These are phyloP conservation scores for Hypoxylon trugodes DNA, from an alignment of 495 filamentous ascomycete species.

Conservation along the genomic window DNA sequence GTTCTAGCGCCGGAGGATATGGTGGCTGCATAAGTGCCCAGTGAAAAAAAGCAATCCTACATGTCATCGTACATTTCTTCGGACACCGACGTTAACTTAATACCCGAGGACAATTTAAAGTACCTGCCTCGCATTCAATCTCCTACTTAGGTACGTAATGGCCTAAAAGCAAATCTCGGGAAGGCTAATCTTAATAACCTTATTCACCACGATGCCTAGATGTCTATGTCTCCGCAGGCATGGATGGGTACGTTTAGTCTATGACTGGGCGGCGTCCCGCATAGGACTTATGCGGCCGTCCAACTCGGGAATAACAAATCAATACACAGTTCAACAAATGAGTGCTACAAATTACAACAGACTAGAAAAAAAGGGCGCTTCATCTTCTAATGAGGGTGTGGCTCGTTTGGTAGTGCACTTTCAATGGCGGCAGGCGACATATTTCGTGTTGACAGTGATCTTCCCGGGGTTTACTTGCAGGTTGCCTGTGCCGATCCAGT, in stretches of 20 bases:
- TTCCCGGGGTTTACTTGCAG: too few species aligned
- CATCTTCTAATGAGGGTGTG: too few species aligned
- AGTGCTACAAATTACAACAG: conserved; percentile 1
- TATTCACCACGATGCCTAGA: conserved; percentile 3
- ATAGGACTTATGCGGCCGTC: conserved; percentile 20
- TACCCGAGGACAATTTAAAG: background rate
- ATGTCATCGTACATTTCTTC: conserved; percentile 10
- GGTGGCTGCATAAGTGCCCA: conserved; percentile 8
- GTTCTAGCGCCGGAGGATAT: conserved; percentile 3
- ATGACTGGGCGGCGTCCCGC: conserved; percentile 27
- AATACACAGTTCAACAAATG: conserved; percentile 7
- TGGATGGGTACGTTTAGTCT: too few species aligned
- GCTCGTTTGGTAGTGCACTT: too few species aligned
- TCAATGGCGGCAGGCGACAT: too few species aligned
- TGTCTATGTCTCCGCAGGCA: background rate
- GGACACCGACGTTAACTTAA: conserved; percentile 1
- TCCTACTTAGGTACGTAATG: background rate
- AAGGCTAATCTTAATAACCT: conserved; percentile 10
- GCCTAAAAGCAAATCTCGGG: background rate
- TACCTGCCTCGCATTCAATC: too few species aligned
- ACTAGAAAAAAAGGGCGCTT: too few species aligned
- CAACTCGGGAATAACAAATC: background rate
- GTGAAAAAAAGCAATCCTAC: conserved; percentile 19
- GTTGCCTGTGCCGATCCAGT: too few species aligned
- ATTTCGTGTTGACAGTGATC: too few species aligned